Percentiles rank a stretch among this genome's conserved stretches.
These are phyloP conservation scores for Salvia rosmarinus DNA, from an alignment of 257 asterid species.

Conservation along the genomic window DNA sequence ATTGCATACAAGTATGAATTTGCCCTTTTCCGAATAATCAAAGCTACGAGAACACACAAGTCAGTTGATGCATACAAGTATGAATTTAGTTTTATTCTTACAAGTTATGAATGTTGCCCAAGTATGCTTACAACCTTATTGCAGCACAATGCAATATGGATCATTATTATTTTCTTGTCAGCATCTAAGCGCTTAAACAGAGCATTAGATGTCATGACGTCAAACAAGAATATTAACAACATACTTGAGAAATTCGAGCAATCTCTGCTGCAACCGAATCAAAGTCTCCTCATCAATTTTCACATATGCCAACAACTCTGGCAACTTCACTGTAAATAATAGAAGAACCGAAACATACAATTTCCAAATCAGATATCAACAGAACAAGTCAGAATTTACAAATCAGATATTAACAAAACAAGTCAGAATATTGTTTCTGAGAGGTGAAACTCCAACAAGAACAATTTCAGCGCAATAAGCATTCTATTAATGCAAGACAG, in stretches of 20 bases:
- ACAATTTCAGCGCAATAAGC: constrained; percentile 8
- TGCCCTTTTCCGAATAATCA: not conserved
- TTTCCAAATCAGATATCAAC: constrained; percentile 16
- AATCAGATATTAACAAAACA: constrained; percentile 20
- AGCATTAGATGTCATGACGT: constrained; percentile 3
- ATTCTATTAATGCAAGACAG: not conserved
- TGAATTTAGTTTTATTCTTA: not conserved
- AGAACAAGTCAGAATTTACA: not conserved
- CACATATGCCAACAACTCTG: constrained; percentile 70
- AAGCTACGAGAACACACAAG: not conserved
- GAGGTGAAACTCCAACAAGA: constrained; percentile 19
- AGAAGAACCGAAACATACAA: constrained; percentile 30
- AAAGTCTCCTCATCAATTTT: constrained; percentile 79
- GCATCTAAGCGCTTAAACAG: not conserved
- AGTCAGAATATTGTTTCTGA: not conserved
- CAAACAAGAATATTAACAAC: constrained; percentile 26
- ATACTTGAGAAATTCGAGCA: constrained; percentile 86
- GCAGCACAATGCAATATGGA: not conserved
- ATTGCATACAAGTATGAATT: not conserved
- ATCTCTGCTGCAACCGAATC: constrained; percentile 74
- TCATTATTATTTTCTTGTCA: not conserved
- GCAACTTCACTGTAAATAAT: constrained; percentile 81
- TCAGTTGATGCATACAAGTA: no score
- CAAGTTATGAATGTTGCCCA: not conserved
- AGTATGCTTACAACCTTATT: not conserved